Percentiles rank a stretch among this genome's conserved stretches.
phyloP scores from a whole-genome alignment of 371 early-diverging fungal genomes.

The Rhizopus arrhizus region DNA sequence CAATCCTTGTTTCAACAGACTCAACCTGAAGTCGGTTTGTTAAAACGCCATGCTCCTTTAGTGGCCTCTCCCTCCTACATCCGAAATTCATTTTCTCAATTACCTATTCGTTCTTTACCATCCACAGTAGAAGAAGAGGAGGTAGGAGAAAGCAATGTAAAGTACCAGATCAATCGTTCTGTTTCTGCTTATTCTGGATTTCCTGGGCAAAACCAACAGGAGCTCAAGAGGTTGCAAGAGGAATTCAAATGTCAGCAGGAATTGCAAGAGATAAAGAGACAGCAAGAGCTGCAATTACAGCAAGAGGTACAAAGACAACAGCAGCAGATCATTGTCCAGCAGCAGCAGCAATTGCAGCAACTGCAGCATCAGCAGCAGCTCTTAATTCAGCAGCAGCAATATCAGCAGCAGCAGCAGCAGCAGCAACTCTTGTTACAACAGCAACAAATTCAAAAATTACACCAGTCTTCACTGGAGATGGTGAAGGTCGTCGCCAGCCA shows the following conservation, averaged over 20 bases:
- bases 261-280: neutral
- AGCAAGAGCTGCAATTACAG: slow-evolving; percentile 15
- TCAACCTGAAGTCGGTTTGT: too few species aligned
- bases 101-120: neutral
- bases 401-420: neutral
- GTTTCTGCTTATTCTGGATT: neutral
- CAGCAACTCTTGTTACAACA: slow-evolving; percentile 7
- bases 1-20: too few species aligned
- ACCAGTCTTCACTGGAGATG: slow-evolving; percentile 1
- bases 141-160: neutral
- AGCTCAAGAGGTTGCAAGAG: neutral
- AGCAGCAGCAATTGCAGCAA: slow-evolving; percentile 4
- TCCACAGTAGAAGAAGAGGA: neutral
- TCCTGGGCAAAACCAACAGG: neutral
- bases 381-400: slow-evolving; percentile 16
- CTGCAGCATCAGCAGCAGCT: slow-evolving; percentile 9
- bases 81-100: neutral
- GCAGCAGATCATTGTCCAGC: slow-evolving; percentile 4
- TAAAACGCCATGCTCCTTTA: too few species aligned
- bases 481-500: neutral
- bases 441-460: slow-evolving; percentile 12
- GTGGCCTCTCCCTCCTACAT: neutral
- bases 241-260: neutral
- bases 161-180: neutral
- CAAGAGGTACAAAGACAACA: slow-evolving; percentile 7